phyloP scores from a whole-genome alignment of 768 basidiomycete genomes.

The Kwoniella dejecticola region DNA sequence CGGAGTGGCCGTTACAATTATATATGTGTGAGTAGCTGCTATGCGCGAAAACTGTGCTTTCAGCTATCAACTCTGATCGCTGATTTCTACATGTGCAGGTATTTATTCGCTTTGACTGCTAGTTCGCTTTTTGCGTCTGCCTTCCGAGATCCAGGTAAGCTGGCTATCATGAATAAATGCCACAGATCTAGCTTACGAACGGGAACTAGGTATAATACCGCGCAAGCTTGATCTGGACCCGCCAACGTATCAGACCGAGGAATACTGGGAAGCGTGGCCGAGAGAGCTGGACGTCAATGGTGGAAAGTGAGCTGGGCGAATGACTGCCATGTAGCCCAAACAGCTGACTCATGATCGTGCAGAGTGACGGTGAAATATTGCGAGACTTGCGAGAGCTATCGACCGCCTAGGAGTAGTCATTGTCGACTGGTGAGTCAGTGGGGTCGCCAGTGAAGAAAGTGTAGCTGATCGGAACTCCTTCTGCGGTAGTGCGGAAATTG shows the following conservation, averaged over 20 bases:
- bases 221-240: conserved; percentile 83
- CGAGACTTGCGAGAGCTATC: conserved; percentile 85
- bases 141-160: conserved; percentile 44
- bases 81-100: conserved; percentile 25
- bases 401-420: conserved; percentile 91
- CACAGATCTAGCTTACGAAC: conserved; percentile 69
- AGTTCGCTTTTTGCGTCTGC: conserved; percentile 43
- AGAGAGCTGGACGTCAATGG: conserved; percentile 76
- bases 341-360: not conserved
- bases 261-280: conserved; percentile 64
- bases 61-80: not conserved
- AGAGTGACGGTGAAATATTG: conserved; percentile 94
- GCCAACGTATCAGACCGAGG: conserved; percentile 64
- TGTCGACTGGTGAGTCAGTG: conserved; percentile 77
- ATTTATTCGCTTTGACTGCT: conserved; percentile 37
- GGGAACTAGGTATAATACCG: conserved; percentile 77
- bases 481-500: conserved; percentile 85
- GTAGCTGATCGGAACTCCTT: conserved; percentile 9
- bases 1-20: conserved; percentile 56
- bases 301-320: conserved; percentile 65
- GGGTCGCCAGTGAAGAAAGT: not conserved
- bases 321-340: conserved; percentile 66
- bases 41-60: conserved; percentile 70
- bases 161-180: not conserved
- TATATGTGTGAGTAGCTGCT: conserved; percentile 59